Conservation (phyloP, 2,329 filamentous ascomycete genomes). For the Biscogniauxia mediterranea region DNA sequence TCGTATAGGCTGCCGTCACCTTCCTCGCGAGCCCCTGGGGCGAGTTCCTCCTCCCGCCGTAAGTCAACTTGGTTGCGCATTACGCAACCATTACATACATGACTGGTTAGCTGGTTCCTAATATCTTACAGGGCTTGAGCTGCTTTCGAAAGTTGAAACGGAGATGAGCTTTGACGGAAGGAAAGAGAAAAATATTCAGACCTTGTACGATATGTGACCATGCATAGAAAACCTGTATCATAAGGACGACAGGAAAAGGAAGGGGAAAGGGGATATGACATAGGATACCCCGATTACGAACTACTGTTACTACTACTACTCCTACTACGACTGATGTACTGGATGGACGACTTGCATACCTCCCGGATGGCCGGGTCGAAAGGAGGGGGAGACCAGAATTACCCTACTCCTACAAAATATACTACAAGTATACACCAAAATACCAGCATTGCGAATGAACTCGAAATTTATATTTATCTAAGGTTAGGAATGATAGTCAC, state of each 20-base stretch:
- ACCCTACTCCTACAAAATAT: background rate
- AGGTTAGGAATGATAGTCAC: too few relatives aligned
- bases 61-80: constrained; percentile 26
- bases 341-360: background rate
- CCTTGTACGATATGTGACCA: background rate
- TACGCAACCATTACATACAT: background rate
- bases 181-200: background rate
- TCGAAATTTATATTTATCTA: too few relatives aligned
- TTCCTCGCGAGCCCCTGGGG: constrained; percentile 67
- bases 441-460: too few relatives aligned
- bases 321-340: background rate
- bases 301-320: background rate
- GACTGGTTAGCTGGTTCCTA: background rate
- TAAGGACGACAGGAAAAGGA: background rate
- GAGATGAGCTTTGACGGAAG: background rate
- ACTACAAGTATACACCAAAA: too few relatives aligned
- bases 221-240: constrained; percentile 5
- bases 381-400: background rate
- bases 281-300: background rate
- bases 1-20: constrained; percentile 57
- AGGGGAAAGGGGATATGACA: background rate
- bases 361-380: background rate
- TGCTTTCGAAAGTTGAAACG: background rate
- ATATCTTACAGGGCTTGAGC: background rate
- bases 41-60: constrained; percentile 67